Base-by-base conservation (phyloP, 805 yeast species). In the Myxozyma vanderwaltii region DNA sequence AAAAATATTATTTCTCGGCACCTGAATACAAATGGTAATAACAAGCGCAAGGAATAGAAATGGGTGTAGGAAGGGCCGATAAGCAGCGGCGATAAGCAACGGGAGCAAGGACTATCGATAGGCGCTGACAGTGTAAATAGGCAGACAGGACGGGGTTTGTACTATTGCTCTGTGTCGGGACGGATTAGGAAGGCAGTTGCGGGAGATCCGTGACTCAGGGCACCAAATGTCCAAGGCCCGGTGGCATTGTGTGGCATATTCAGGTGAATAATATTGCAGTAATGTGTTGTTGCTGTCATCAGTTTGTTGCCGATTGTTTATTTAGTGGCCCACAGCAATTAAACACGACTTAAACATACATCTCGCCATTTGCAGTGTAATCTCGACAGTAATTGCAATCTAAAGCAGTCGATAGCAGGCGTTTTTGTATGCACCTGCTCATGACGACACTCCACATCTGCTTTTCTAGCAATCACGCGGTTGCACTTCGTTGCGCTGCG, bases 391-490 rank as follows among this genome's bases (percentile, higher is more conserved):
- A n/a, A n/a, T n/a, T n/a, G n/a, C n/a, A n/a, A n/a, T n/a, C n/a
- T n/a, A n/a, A n/a, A n/a, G n/a, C n/a, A n/a, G n/a, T n/a, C n/a
- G n/a, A n/a, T n/a, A n/a, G n/a, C n/a, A n/a, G n/a, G n/a, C n/a
- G n/a, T n/a, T n/a, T n/a, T n/a, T n/a, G n/a, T n/a, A n/a, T n/a
- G n/a, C n/a, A 29, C 10, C 33, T 6, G 10, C 10, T 29, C 33
- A 6, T 7, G 33, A 29, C 33, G 33, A 29, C 33, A n/a, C 33
- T 6, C 10, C 33, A 17, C 31, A 5, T 8, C 38, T 35, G 27
- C 29, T 36, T 47, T 47, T 47, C 51, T 35, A 47, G 51, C 51
- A 47, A 47, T 47, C 51, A 47, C 51, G 51, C 51, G 51, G 51
- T 47, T 47, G 48, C 47, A 13, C 43, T n/a, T 17, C 13, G 17